Evolutionary conservation across 169 alveolate species (phyloP), one percentile per base, ranked within the genome.

Genomic region (Theileria luwenshuni): DNA sequence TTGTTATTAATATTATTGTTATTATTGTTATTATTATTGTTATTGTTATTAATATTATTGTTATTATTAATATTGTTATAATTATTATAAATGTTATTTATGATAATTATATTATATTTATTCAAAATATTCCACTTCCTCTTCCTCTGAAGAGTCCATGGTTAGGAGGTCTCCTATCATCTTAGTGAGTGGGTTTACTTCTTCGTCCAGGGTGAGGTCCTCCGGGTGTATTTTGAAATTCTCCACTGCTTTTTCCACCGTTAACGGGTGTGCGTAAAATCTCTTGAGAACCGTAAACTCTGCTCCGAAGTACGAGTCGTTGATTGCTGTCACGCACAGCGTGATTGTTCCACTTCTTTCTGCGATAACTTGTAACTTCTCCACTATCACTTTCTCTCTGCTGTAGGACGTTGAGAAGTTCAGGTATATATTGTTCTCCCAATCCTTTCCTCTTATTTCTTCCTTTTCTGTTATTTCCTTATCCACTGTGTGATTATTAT

Each of bases 171-270:
- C 95, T 25, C 93, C 94, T 47, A 91, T 43, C 89, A 91, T 86
- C 83, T 81, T 90, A n/a, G 86, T 91, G 67, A 91, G 74, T 33
- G 92, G 76, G 30, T 94, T 76, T 10, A 93, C 94, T n/a, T 90
- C 95, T 72, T 91, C 88, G 81, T 91, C 95, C 58, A 91, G 77
- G 56, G 88, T 94, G 30, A 90, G 67, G 64, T 91, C 95, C 54
- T 91, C 95, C 10, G 95, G 95, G 72, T 91, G 95, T 13, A 90
- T 91, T 63, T 77, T 87, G 45, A 90, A 85, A 32, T 76, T 90
- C 28, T 74, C 76, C 47, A 17, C 23, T 13, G 6, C 38, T 13
- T 56, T 56, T 21, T 86, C 85, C 17, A 85, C 77, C 30, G 70
- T 65, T 28, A 73, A 62, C 13, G 62, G 59, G 32, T 33, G 69